These are phyloP conservation scores for Hortaea werneckii DNA, from an alignment of 2,329 filamentous ascomycete genomes.

Conservation along the genomic window DNA sequence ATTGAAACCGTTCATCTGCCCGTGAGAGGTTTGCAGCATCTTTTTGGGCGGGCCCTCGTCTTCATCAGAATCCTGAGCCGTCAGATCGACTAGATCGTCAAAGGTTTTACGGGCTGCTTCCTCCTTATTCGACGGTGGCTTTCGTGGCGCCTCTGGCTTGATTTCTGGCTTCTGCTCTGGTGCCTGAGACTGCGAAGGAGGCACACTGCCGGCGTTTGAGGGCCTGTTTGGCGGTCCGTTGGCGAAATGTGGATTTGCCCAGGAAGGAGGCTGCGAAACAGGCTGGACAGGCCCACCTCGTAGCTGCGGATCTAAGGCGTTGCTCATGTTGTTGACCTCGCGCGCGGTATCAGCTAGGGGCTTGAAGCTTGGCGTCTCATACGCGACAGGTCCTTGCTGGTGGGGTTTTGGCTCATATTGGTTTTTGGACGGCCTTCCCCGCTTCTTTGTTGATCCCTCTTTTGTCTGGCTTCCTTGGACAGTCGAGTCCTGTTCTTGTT, in stretches of 20 bases:
- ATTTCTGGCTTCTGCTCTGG: slow-evolving; percentile 13
- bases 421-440: slow-evolving; percentile 9
- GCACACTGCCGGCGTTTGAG: background rate
- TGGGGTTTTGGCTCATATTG: background rate
- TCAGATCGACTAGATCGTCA: slow-evolving; percentile 45
- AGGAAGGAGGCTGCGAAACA: too few relatives aligned
- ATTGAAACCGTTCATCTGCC: background rate
- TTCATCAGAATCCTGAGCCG: slow-evolving; percentile 33
- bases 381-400: slow-evolving; percentile 11
- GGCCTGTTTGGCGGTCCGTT: background rate
- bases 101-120: slow-evolving; percentile 44
- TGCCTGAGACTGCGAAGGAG: slow-evolving; percentile 5
- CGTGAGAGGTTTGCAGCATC: slow-evolving; percentile 2
- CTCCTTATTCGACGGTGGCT: slow-evolving; percentile 39
- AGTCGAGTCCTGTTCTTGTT: slow-evolving; percentile 4
- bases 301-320: background rate
- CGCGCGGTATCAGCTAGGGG: slow-evolving; percentile 16
- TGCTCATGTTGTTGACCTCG: slow-evolving; percentile 14
- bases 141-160: slow-evolving; percentile 14
- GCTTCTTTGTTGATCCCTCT: slow-evolving; percentile 10
- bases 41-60: slow-evolving; percentile 31
- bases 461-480: slow-evolving; percentile 8
- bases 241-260: slow-evolving; percentile 4
- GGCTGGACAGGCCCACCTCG: slow-evolving; percentile 4
- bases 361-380: slow-evolving; percentile 17